Conservation (phyloP, 1,139 yeast species). For the Pichia sp. region DNA sequence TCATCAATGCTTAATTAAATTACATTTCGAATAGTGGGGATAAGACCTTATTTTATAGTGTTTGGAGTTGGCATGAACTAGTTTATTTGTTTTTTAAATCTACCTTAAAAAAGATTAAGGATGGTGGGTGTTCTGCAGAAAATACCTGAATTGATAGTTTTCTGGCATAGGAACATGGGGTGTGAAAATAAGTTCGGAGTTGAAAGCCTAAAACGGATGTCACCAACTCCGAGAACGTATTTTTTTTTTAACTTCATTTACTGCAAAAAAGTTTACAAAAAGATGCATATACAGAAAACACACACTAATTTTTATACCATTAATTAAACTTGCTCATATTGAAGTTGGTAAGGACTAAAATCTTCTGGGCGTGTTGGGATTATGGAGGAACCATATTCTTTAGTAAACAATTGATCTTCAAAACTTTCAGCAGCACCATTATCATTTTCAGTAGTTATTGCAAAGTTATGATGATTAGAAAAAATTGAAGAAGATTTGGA, state of each 20-base stretch:
- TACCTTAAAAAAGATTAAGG: no score
- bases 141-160: not conserved
- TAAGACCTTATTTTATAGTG: no score
- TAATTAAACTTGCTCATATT: not conserved
- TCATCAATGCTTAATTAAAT: not conserved
- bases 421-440: not conserved
- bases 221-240: not conserved
- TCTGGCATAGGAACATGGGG: not conserved
- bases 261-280: no score
- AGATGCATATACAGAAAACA: no score
- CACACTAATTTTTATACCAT: not conserved
- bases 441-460: not conserved
- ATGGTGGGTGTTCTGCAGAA: not conserved
- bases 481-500: not conserved
- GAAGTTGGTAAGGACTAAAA: not conserved
- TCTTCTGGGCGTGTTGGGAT: not conserved
- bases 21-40: no score
- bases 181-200: not conserved
- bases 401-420: slow-evolving; percentile 1
- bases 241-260: no score
- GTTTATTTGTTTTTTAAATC: no score
- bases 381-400: not conserved
- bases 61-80: no score
- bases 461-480: not conserved
- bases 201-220: not conserved